Evolutionary conservation across 2,329 filamentous ascomycete species (phyloP).

Genomic region (Camillea tinctor): DNA sequence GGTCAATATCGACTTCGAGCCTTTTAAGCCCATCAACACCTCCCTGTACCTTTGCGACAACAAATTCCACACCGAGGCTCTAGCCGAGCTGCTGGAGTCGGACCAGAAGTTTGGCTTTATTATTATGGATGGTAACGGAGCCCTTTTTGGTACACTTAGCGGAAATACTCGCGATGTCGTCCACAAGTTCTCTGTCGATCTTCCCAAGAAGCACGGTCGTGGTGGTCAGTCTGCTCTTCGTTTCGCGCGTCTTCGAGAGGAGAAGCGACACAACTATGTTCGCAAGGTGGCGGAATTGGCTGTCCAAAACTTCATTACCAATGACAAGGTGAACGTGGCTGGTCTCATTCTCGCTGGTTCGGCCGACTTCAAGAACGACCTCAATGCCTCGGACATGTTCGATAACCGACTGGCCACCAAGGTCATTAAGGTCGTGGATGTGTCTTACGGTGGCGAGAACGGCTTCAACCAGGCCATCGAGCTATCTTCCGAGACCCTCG

Average conservation of each 20-base stretch:
- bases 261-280: constrained; percentile 99
- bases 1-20: constrained; percentile 99
- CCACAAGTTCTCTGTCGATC: constrained; percentile 97
- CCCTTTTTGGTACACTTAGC: constrained; percentile 92
- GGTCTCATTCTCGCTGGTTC: constrained; percentile 94
- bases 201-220: constrained; percentile 99
- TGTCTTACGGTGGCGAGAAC: constrained; percentile 98
- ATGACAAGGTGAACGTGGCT: constrained; percentile 97
- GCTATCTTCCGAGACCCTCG: constrained; percentile 87
- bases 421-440: constrained; percentile 99
- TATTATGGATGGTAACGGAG: constrained; percentile 99
- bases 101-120: constrained; percentile 99
- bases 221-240: constrained; percentile 99
- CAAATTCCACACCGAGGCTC: constrained; percentile 98
- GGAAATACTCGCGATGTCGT: constrained; percentile 96
- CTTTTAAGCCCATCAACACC: constrained; percentile 99
- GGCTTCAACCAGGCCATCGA: constrained; percentile 99
- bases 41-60: constrained; percentile 99
- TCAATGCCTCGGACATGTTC: constrained; percentile 97
- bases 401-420: constrained; percentile 87
- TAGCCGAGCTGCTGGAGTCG: constrained; percentile 95
- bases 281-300: constrained; percentile 97
- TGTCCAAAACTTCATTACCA: constrained; percentile 98
- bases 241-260: constrained; percentile 98
- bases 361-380: constrained; percentile 98